Percentiles rank a stretch among this genome's conserved stretches.
Conservation (phyloP, 345 rosid species). For the Eutrema heterophyllum region DNA sequence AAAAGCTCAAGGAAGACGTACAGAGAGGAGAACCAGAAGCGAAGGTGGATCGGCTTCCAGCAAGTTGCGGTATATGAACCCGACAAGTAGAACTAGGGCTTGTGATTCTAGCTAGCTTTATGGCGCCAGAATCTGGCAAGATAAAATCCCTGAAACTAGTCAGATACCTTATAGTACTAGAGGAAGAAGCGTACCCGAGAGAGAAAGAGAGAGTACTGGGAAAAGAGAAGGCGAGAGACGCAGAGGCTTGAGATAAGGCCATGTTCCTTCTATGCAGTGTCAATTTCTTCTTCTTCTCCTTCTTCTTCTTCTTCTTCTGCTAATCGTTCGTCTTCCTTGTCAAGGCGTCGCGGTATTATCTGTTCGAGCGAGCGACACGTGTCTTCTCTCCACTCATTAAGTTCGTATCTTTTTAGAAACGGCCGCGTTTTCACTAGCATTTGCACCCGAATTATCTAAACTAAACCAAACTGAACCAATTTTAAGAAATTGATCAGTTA, state of each 20-base stretch:
- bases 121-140: constrained; percentile 38
- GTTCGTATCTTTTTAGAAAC: constrained; percentile 18
- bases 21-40: constrained; percentile 64
- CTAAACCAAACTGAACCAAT: neutral
- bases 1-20: constrained; percentile 9
- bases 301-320: constrained; percentile 1
- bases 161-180: neutral
- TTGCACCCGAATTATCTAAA: neutral
- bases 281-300: too few relatives aligned
- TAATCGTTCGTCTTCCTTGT: constrained; percentile 13
- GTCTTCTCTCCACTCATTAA: constrained; percentile 16
- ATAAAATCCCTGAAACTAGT: constrained; percentile 2
- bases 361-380: constrained; percentile 28
- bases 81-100: constrained; percentile 20
- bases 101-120: constrained; percentile 24
- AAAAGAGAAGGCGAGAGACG: constrained; percentile 46
- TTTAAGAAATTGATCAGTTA: neutral
- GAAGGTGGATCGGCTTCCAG: constrained; percentile 37
- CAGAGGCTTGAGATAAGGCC: constrained; percentile 64
- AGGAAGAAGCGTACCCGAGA: neutral
- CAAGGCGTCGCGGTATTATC: constrained; percentile 18
- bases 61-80: constrained; percentile 34
- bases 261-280: constrained; percentile 12
- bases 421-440: neutral
- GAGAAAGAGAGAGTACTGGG: constrained; percentile 34